Base-by-base conservation (phyloP, 192 early-diverging fungal species). In the Coemansia reversa region DNA sequence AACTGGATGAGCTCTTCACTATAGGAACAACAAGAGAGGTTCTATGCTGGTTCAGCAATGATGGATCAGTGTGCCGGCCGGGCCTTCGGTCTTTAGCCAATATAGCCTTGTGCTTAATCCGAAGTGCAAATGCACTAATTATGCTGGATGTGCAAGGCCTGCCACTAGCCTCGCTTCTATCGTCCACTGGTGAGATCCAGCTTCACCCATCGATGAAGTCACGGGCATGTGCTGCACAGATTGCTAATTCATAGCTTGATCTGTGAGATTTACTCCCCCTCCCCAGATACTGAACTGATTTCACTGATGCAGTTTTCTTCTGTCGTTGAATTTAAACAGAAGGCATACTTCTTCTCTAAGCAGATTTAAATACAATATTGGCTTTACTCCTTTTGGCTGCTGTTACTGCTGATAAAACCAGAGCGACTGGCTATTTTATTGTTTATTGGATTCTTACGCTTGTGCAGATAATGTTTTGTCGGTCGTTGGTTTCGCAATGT, bases 31-130 rank as follows among this genome's bases (percentile, higher is more conserved):
- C 47, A 4, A 29, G 59, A 30, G 30, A 49, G 4, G 59, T 60
- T 9, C 30, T 60, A 39, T 60, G 59, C 25, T 25, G 47, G 47
- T 12, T 60, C 45, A 23, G 30, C 4, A 27, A n/a, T 20, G 25
- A 60, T n/a, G 47, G 47, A n/a, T 29, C 65, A 3, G 57, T 67
- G 9, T 67, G 57, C 11, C 35, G n/a, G 7, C 24, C 50, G 24
- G 16, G 24, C 49, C 30, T 47, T 20, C 16, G 29, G 22, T 42
- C 33, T 39, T 16, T 42, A 24, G 56, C 33, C 22, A 23, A 39
- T 7, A 33, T 19, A 25, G 28, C 48, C 18, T 47, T 29, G 3
- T 47, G 59, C 47, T 12, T 65, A 6, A n/a, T 58, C 7, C 22
- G 28, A 18, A 48, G 32, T 18, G 45, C 27, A 5, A 48, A 29